Evolutionary conservation across 805 yeast species (phyloP).

Genomic region (Lachancea kluyveri): DNA sequence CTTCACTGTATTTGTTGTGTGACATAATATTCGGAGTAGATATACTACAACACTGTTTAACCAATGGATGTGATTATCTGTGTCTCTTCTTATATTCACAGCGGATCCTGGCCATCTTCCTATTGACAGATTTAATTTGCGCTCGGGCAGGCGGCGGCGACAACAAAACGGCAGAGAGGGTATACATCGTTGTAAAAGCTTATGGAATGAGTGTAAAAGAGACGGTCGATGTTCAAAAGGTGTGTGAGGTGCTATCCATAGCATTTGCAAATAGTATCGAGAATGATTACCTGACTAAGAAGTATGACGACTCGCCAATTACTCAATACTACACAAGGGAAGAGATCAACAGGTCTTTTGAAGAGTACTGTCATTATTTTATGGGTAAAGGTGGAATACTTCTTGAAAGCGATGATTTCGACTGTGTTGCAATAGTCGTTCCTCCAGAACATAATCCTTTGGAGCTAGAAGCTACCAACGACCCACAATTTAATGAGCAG

Average conservation of each 20-base stretch:
- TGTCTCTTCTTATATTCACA: background rate
- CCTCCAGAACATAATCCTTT: constrained; percentile 9
- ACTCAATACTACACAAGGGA: constrained; percentile 4
- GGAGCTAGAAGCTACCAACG: constrained; percentile 8
- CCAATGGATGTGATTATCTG: background rate
- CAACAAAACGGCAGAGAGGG: background rate
- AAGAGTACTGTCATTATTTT: constrained; percentile 9
- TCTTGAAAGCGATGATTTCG: constrained; percentile 9
- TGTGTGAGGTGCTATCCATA: constrained; percentile 3
- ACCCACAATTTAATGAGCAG: constrained; percentile 1
- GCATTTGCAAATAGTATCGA: constrained; percentile 7
- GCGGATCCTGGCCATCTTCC: background rate
- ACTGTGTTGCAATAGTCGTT: constrained; percentile 9
- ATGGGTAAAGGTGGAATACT: constrained; percentile 9
- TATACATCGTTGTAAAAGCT: background rate
- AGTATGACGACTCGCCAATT: constrained; percentile 9
- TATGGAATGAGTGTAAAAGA: background rate
- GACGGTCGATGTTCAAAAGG: constrained; percentile 6
- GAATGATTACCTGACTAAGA: constrained; percentile 10
- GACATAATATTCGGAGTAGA: too few relatives aligned
- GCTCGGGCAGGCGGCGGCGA: background rate
- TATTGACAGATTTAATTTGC: background rate
- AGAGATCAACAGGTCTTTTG: constrained; percentile 7
- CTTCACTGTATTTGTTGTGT: background rate
- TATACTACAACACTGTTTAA: background rate